Evolutionary conservation across 1,284 basidiomycete genomes (phyloP).

Genomic region (Microbotryum intermedium): DNA sequence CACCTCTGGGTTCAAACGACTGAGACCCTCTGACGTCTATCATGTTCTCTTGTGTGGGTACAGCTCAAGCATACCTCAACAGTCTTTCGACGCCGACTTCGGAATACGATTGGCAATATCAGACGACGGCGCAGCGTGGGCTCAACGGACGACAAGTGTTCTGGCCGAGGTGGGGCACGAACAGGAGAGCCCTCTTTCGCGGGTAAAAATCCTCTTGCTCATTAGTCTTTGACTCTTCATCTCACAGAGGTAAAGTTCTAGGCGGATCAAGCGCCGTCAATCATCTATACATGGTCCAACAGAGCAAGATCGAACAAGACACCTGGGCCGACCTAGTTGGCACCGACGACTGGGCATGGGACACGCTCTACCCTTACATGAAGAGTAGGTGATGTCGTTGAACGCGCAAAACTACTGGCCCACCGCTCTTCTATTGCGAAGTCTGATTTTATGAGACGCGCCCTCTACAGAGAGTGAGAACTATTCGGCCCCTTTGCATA

Average conservation of each 20-base stretch:
- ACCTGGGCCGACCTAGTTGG: slow-evolving; percentile 39
- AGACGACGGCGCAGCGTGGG: slow-evolving; percentile 48
- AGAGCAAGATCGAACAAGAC: slow-evolving; percentile 40
- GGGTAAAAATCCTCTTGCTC: too few species aligned
- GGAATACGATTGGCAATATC: slow-evolving; percentile 57
- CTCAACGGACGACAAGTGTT: slow-evolving; percentile 36
- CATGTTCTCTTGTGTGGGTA: slow-evolving; percentile 9
- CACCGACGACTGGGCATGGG: slow-evolving; percentile 50
- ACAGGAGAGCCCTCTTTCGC: slow-evolving; percentile 34
- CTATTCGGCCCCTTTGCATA: slow-evolving; percentile 41
- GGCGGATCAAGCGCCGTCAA: slow-evolving; percentile 32
- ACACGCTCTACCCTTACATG: slow-evolving; percentile 47
- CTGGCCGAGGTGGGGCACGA: slow-evolving; percentile 26
- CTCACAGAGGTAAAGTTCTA: slow-evolving; percentile 27
- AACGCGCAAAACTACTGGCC: too few species aligned
- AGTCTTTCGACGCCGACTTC: slow-evolving; percentile 28
- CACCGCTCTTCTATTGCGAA: too few species aligned
- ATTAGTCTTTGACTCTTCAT: too few species aligned
- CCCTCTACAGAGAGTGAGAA: slow-evolving; percentile 39
- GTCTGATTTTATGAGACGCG: too few species aligned
- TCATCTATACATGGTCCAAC: slow-evolving; percentile 49
- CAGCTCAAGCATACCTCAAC: slow-evolving; percentile 4
- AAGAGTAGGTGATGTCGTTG: slow-evolving; percentile 40
- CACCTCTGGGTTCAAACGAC: too few species aligned
- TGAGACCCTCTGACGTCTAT: slow-evolving; percentile 5